These are phyloP conservation scores for Suhomyces xylopsoci DNA, from an alignment of 805 yeast species.

Conservation along the genomic window DNA sequence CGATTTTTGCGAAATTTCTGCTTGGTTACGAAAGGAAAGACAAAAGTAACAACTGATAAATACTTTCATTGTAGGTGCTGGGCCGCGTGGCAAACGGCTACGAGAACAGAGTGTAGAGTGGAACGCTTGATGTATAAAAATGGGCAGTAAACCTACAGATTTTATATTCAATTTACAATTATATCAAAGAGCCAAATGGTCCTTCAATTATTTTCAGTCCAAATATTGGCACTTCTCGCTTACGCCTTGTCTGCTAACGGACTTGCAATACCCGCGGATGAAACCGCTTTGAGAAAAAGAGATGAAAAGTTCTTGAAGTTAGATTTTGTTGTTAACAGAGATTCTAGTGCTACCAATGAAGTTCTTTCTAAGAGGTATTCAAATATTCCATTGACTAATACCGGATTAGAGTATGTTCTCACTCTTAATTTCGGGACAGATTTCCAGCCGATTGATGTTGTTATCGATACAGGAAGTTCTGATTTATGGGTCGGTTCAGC, in stretches of 20 bases:
- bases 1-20: too few species aligned
- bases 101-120: too few species aligned
- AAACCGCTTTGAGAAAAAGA: background rate
- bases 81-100: too few species aligned
- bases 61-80: too few species aligned
- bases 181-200: background rate
- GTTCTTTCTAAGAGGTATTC: background rate
- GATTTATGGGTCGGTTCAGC: constrained; percentile 7
- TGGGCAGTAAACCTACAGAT: background rate
- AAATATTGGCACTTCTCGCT: background rate
- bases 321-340: background rate
- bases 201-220: background rate
- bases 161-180: background rate
- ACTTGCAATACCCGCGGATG: background rate
- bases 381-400: constrained; percentile 2
- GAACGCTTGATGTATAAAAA: background rate
- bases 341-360: background rate
- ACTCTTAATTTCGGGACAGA: constrained; percentile 8
- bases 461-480: constrained; percentile 13
- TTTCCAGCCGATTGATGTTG: constrained; percentile 7
- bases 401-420: constrained; percentile 1
- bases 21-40: too few species aligned
- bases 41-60: too few species aligned
- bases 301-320: background rate
- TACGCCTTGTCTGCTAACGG: background rate